Base-by-base conservation (phyloP, 2,329 filamentous ascomycete species). In the Colletotrichum graminicola region DNA sequence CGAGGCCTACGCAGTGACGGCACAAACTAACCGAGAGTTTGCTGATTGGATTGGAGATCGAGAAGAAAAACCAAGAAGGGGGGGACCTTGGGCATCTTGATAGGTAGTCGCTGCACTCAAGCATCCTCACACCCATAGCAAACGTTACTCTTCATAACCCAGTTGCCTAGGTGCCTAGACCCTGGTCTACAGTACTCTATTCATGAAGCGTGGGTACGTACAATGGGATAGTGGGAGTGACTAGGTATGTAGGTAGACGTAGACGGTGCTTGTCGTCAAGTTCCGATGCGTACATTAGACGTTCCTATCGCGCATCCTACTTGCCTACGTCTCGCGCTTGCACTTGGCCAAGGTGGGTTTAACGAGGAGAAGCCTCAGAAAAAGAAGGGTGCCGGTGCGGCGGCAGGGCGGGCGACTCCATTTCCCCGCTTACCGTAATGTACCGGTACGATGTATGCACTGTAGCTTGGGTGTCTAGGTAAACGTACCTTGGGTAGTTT, bases 371-470 rank as follows among this genome's bases (percentile, higher is more conserved):
- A 67, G 52, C 41, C 21, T 57, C 29, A 21, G n/a, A 26, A 52
- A 52, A 23, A 51, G 60, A 51, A 67, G 60, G 51, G 60, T 64
- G 65, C 65, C 49, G 65, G 32, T 41, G 60, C 60, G 52, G 66
- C 60, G 61, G 59, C 65, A 60, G 65, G 51, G 32, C 51, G 51
- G 66, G 66, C 60, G 47, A 23, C 47, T 63, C 47, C 60, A 47
- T 63, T 56, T 52, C 51, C 51, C 51, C 39, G 39, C 41, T 45
- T 32, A 34, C 5, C 12, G n/a, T n/a, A 6, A 32, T n/a, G 43
- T 41, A 41, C 11, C 4, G 29, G 29, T 29, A 29, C 29, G 4
- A 29, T 29, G 29, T 4, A 29, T 29, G 29, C 29, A 29, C 2
- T 29, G 29, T 29, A 29, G 29, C 4, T 29, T 29, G 29, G 29